Evolutionary conservation across 106 monocot species (phyloP), one percentile per base, ranked within the genome.

Genomic region (Platanthera guangdongensis): DNA sequence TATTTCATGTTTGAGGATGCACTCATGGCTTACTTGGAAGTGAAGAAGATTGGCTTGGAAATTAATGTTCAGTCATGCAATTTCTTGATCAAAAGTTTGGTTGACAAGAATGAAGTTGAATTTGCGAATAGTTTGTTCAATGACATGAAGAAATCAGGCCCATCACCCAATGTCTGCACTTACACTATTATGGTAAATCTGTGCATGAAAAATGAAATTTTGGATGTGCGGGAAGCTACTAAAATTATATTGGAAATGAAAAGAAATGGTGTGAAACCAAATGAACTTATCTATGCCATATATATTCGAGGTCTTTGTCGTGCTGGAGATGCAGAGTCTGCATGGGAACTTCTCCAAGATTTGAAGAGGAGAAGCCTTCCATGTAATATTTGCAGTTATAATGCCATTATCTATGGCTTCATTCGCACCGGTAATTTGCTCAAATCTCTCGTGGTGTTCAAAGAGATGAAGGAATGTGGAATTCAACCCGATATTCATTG

Each of bases 321-420:
- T 13, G 46, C 11, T 47, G 71, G 57, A 68, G 47, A 54, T 55
- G 78, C 10, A 19, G 71, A 78, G 4, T 14, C 11, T 9, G 78
- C 78, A 16, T 78, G 78, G 78, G 19, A 71, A 10, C 71, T 78
- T 78, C 78, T 78, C 47, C 54, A 71, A 54, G 78, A 71, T 3
- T 22, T 78, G 53, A 52, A 71, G 21, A 14, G 8, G 47, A 57
- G 52, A 78, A 21, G 78, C 15, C 11, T 71, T 47, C 21, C 55
- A 19, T 78, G 28, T 18, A 68, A 78, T 57, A 55, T 47, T 47
- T 54, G 47, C 22, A 70, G 78, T 72, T 78, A 39, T 57, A 78
- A 78, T 57, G 71, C 55, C 52, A 51, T 78, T 39, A 78, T 78
- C 71, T 51, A 54, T 57, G 71, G 78, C 28, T 78, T 78, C 55